Evolutionary conservation across 495 filamentous ascomycete species (phyloP).

Genomic region (Podospora appendiculata): DNA sequence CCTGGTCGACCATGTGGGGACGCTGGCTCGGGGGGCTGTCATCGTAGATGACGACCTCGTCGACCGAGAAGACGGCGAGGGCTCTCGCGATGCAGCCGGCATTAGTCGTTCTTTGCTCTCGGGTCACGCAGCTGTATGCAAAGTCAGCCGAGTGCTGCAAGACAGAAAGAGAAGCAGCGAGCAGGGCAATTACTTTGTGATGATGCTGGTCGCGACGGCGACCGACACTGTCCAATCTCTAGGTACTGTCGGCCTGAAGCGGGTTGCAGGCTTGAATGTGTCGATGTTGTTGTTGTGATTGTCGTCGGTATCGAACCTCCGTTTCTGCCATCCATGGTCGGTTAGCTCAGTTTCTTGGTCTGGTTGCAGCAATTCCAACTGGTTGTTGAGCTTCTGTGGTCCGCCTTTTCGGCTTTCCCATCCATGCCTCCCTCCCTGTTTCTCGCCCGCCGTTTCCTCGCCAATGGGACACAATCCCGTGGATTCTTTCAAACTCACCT

Average conservation of each 20-base stretch:
- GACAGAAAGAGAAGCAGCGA: neutral
- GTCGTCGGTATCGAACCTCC: constrained; percentile 30
- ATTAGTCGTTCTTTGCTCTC: constrained; percentile 57
- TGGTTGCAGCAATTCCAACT: neutral
- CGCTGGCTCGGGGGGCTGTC: constrained; percentile 41
- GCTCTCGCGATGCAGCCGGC: constrained; percentile 65
- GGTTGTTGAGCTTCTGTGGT: too few relatives aligned
- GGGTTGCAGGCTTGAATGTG: constrained; percentile 10
- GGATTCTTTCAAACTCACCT: constrained; percentile 7
- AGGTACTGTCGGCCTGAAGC: constrained; percentile 29
- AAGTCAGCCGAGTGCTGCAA: neutral
- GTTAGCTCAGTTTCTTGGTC: neutral
- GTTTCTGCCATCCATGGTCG: constrained; percentile 25
- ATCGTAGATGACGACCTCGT: constrained; percentile 70
- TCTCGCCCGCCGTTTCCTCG: neutral
- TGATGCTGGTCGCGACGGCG: constrained; percentile 38
- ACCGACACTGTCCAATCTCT: constrained; percentile 42
- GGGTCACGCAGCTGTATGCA: constrained; percentile 34
- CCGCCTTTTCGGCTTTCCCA: too few relatives aligned
- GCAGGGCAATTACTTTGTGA: constrained; percentile 33
- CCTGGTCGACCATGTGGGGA: constrained; percentile 30
- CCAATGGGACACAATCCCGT: too few relatives aligned
- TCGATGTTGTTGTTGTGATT: constrained; percentile 3
- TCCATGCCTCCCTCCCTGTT: neutral
- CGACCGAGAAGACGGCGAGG: constrained; percentile 65